Base-by-base conservation (phyloP, 2,329 filamentous ascomycete species). In the Monilinia vaccinii-corymbosi region DNA sequence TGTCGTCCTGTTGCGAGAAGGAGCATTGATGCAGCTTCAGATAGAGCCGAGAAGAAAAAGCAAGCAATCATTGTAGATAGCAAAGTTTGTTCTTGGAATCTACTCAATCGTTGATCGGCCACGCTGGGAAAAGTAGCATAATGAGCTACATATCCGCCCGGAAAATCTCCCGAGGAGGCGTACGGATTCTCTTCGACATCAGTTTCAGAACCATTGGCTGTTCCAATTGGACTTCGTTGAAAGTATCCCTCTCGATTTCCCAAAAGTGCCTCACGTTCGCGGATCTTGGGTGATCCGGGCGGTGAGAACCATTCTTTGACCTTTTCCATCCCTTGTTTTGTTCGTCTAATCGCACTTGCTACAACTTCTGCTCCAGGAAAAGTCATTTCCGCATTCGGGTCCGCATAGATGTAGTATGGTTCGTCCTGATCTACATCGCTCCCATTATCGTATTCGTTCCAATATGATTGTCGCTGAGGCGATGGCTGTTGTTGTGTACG, bases 361-460 rank as follows among this genome's bases (percentile, higher is more conserved):
- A 89, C 38, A 8, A 63, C 63, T 48, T 69, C 66, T 38, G 65
- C 74, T 16, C 88, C 86, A 0, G 86, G 84, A 58, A 89, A 87
- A 21, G 74, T 69, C 11, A 61, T 59, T 28, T 79, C 76, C 1
- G 81, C 81, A 65, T 89, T 80, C 0, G 89, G 88, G 69, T 92
- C 81, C 61, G 93, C 77, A 68, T 89, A 91, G 65, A 94, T 85
- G 48, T 83, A 80, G 71, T 91, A 94, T 34, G 80, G 81, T 40
- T 82, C 80, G 47, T 84, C 75, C 4, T 58, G 53, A 3, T 80
- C 83, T 13, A 66, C 72, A 58, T 91, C 88, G 70, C 89, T 91
- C 10, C 88, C 88, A 70, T 92, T 76, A 66, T 95, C 90, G 72
- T 93, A 94, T 72, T 95, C 90, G 72, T 89, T 93, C 89, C 90